Base-by-base conservation (phyloP, 495 filamentous ascomycete species). In the Tuber aestivum region DNA sequence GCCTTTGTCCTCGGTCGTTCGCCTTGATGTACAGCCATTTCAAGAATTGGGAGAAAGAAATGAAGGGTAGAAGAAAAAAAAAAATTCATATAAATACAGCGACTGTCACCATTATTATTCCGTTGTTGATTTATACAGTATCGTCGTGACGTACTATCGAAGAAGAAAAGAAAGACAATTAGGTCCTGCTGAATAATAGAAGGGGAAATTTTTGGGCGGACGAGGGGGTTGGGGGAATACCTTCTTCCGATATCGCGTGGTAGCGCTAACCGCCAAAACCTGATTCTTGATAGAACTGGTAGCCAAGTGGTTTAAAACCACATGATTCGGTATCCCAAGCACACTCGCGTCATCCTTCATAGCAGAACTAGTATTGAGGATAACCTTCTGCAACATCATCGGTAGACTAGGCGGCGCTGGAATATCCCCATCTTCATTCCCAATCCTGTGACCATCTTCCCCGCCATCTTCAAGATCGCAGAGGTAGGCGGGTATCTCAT, bases 341-440 rank as follows among this genome's bases (percentile, higher is more conserved):
- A 99, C 96, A 85, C 94, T 97, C 84, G 93, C 96, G 83, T 99
- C 95, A 84, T 98, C 95, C 85, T 97, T 98, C 87, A 97, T 94
- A 3, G 93, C 89, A 10, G 91, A 95, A 10, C 89, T 91, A 68
- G 92, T 92, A 83, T 99, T 99, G 75, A 99, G 85, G 73, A 99
- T 97, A 27, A 94, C 95, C 84, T 97, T 97, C 70, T 92, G 92
- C 50, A 99, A 86, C 86, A 99, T 97, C 75, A 95, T 89, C 41
- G 95, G 95, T 27, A 99, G 87, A 77, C 89, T 91, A 32, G 95
- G 95, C 18, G 95, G 96, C 21, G 90, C 89, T 3, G 93, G 90
- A 23, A 95, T 89, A 83, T 92, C 91, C 73, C 89, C 90, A 71
- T 79, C 78, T 92, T 89, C 41, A 90, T 91, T 79, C 87, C 86